Base-by-base conservation (phyloP, 2,329 filamentous ascomycete species). In the Diaporthe citriasiana region DNA sequence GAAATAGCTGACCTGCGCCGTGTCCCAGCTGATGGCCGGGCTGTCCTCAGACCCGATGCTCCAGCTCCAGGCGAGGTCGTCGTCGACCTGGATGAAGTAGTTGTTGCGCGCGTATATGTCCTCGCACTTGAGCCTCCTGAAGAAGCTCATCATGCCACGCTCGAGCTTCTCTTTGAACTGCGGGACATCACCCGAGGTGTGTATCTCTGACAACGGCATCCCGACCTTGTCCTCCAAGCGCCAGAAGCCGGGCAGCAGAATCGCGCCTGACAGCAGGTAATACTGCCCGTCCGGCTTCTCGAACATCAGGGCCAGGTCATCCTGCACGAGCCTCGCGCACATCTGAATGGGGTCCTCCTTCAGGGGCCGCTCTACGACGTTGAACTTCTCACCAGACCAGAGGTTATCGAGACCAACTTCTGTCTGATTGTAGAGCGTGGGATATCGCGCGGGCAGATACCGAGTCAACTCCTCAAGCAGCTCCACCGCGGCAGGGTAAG, bases 1-100 rank as follows among this genome's bases (percentile, higher is more conserved):
- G n/a, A n/a, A n/a, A n/a, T n/a, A n/a, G n/a, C n/a, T n/a, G n/a
- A n/a, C n/a, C n/a, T 94, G 89, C 1, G 94, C 93, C 5, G 92
- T 94, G 79, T 88, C 90, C 94, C 94, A 97, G 55, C 91, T 92
- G 2, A 92, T 89, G 0, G 86, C 85, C 0, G 85, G 83, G 0
- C 84, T 83, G 80, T 97, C 93, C 82, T 97, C 95, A 22, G 84
- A 78, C 0, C 94, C 94, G 77, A 97, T 95, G 78, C 91, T 94
- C 79, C 87, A 84, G 74, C 92, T 94, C 94, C 94, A 97, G 0
- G 93, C 86, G 1, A 97, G 85, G 7, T 88, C 83, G 73, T 95
- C 93, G 79, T 97, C 94, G 1, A 97, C 94, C 83, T 97, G 94
- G 76, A 97, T 89, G 84, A 97, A 97, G 83, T 97, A 97, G 81